Conservation (phyloP, 257 asterid genomes). For the Scutellaria baicalensis region DNA sequence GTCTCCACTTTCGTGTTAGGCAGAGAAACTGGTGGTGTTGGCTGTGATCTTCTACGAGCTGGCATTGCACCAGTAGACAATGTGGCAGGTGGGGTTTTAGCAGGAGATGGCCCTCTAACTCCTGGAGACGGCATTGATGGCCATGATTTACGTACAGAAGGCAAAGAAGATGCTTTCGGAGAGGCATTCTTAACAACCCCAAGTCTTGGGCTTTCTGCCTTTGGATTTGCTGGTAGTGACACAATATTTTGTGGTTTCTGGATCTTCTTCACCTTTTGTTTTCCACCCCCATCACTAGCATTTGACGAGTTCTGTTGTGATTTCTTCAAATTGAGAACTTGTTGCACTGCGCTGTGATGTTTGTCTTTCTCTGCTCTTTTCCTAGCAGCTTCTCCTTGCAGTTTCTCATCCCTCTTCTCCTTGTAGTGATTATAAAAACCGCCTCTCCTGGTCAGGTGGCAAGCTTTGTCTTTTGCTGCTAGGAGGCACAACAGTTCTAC, state of each 20-base stretch:
- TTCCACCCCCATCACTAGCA: conserved; percentile 41
- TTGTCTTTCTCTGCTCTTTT: conserved; percentile 56
- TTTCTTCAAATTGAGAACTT: conserved; percentile 48
- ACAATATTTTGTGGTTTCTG: conserved; percentile 49
- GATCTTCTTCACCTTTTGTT: conserved; percentile 38
- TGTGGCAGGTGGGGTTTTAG: conserved; percentile 36
- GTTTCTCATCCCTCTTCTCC: conserved; percentile 77
- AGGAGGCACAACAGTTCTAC: conserved; percentile 30
- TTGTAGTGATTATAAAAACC: conserved; percentile 59
- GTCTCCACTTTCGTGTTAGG: conserved; percentile 45
- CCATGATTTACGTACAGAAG: conserved; percentile 84
- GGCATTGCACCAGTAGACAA: conserved; percentile 39
- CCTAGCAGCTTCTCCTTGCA: conserved; percentile 47
- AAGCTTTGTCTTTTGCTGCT: conserved; percentile 49
- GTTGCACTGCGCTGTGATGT: conserved; percentile 39
- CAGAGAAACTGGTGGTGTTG: conserved; percentile 42
- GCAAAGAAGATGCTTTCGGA: conserved; percentile 51
- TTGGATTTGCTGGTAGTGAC: conserved; percentile 46
- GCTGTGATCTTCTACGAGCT: conserved; percentile 61
- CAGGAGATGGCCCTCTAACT: conserved; percentile 52
- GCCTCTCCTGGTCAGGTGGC: conserved; percentile 50
- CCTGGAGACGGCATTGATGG: conserved; percentile 68
- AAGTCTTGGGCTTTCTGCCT: conserved; percentile 44
- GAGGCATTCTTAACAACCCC: conserved; percentile 52
- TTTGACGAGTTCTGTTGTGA: conserved; percentile 37